Evolutionary conservation across 2,329 filamentous ascomycete genomes (phyloP).

Genomic region (Aspergillus sp.): DNA sequence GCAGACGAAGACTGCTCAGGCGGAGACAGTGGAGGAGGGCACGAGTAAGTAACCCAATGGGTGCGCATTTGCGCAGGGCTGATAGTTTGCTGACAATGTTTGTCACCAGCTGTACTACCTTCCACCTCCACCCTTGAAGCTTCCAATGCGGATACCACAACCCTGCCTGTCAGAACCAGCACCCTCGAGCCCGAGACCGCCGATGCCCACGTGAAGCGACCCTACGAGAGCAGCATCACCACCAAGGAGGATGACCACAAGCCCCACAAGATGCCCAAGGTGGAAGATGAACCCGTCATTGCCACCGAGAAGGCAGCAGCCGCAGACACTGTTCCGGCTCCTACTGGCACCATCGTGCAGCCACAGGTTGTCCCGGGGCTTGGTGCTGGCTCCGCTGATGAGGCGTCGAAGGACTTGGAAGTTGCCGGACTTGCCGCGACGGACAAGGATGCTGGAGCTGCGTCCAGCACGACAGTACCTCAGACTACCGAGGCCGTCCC

Average conservation of each 20-base stretch:
- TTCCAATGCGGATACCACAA: constrained; percentile 13
- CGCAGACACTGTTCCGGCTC: constrained; percentile 1
- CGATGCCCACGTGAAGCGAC: constrained; percentile 34
- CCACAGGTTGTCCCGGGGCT: constrained; percentile 25
- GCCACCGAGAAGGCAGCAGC: constrained; percentile 10
- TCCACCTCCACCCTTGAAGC: constrained; percentile 14
- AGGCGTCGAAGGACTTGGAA: constrained; percentile 15
- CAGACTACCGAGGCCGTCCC: not conserved
- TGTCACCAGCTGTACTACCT: constrained; percentile 8
- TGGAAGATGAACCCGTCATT: constrained; percentile 25
- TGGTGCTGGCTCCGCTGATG: constrained; percentile 20
- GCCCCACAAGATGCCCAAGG: constrained; percentile 39
- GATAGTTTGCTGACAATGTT: constrained; percentile 4
- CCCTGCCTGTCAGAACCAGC: constrained; percentile 22
- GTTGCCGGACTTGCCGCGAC: constrained; percentile 15
- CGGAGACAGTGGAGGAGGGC: constrained; percentile 1
- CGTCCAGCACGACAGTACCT: not conserved
- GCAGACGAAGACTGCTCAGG: constrained; percentile 7
- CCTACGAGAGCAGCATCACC: constrained; percentile 38
- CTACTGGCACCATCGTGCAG: constrained; percentile 14
- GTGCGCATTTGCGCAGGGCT: not conserved
- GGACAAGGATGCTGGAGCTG: not conserved
- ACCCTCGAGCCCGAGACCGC: constrained; percentile 18
- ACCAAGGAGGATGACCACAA: constrained; percentile 33
- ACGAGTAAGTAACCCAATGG: constrained; percentile 6